phyloP scores from a whole-genome alignment of 352 stramenopile genomes.

The Pythium oligandrum region DNA sequence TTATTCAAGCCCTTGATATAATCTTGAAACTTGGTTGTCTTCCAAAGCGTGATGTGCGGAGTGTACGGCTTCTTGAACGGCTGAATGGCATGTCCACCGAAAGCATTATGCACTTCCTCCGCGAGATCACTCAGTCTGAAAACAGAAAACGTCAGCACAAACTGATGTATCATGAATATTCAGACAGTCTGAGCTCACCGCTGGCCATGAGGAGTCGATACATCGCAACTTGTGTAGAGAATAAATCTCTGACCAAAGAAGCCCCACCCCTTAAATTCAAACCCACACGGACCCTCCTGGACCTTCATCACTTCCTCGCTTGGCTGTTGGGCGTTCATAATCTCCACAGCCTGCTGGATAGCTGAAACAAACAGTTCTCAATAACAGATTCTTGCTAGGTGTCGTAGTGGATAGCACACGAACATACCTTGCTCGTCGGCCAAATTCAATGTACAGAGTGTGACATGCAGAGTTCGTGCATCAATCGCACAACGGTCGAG shows the following conservation, averaged over 20 bases:
- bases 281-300: not conserved
- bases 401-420: not conserved
- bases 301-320: not conserved
- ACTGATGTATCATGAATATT: too few relatives aligned
- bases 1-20: conserved; percentile 24
- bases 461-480: conserved; percentile 11
- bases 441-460: conserved; percentile 9
- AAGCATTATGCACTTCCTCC: conserved; percentile 22
- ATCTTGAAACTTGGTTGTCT: conserved; percentile 23
- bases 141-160: not conserved
- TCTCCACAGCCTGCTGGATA: too few relatives aligned
- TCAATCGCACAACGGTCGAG: conserved; percentile 6
- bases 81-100: conserved; percentile 26
- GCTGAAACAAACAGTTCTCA: too few relatives aligned
- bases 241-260: conserved; percentile 34
- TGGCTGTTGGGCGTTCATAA: not conserved
- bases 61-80: conserved; percentile 25
- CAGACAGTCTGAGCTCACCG: conserved; percentile 7
- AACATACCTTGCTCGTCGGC: conserved; percentile 1
- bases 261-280: conserved; percentile 20
- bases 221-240: conserved; percentile 21
- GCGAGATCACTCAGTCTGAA: conserved; percentile 23
- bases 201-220: conserved; percentile 9
- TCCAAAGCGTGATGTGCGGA: conserved; percentile 51
- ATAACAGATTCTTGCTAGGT: too few relatives aligned